These are phyloP conservation scores for Tylopilus rubrobrunneus DNA, from an alignment of 768 basidiomycete genomes.

Conservation along the genomic window DNA sequence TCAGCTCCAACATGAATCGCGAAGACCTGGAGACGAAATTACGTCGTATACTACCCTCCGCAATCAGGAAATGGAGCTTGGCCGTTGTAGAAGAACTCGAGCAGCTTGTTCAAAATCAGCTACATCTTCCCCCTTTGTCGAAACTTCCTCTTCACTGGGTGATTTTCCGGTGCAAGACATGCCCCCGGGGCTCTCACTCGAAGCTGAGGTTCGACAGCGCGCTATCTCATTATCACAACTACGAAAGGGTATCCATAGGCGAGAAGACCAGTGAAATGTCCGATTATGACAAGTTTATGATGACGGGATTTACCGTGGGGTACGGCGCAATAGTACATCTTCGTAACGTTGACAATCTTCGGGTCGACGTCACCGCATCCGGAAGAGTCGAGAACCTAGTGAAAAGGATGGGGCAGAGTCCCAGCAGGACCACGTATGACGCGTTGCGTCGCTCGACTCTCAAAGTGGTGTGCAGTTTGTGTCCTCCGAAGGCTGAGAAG, in stretches of 20 bases:
- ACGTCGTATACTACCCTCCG: neutral
- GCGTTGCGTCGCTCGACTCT: conserved; percentile 3
- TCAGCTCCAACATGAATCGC: neutral
- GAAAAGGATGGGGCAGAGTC: conserved; percentile 5
- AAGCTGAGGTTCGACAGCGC: conserved; percentile 2
- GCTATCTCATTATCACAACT: conserved; percentile 9
- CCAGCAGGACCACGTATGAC: neutral
- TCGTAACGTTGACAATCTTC: neutral
- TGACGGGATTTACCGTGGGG: neutral
- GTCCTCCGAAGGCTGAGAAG: neutral
- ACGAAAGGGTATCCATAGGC: neutral
- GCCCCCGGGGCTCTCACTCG: neutral
- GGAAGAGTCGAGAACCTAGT: conserved; percentile 10
- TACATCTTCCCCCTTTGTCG: conserved; percentile 1
- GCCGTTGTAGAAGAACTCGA: conserved; percentile 11
- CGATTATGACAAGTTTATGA: neutral
- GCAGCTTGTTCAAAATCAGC: neutral
- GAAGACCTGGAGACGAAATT: neutral
- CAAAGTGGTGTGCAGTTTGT: conserved; percentile 8
- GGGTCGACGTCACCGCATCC: conserved; percentile 4
- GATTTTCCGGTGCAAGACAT: conserved; percentile 10
- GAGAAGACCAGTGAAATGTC: neutral
- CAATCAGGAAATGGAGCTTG: conserved; percentile 8
- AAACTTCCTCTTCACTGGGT: conserved; percentile 7
- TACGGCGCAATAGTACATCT: neutral